Base-by-base conservation (phyloP, 2,329 filamentous ascomycete species). In the Penicillium paneum region DNA sequence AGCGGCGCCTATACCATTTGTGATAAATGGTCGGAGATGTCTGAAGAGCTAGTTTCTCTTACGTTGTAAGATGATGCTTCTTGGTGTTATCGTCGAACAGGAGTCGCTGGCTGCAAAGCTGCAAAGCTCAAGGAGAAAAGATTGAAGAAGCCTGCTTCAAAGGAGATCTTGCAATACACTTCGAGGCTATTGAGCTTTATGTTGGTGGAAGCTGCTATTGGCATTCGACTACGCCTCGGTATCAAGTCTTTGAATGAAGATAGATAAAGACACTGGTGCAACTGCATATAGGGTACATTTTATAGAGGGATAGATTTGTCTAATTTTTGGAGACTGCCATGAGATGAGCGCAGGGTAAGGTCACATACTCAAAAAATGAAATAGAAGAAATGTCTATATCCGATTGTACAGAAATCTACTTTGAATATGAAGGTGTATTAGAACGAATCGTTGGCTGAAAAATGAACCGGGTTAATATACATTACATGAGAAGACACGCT, bases 71-170 rank as follows among this genome's bases (percentile, higher is more conserved):
- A 39, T 28, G 15, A 40, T 58, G 19, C 52, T 58, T n/a, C 28
- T 29, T 12, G 55, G 55, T n/a, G 28, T 58, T 12, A 58, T 58
- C 7, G 38, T 58, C 1, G 48, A 55, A 31, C 48, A 55, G 17
- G 56, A 58, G 29, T 44, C 50, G 8, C 51, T 49, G n/a, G 52
- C 56, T 17, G 43, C 24, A 15, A 41, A 43, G 52, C 56, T 17
- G 43, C 24, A 15, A 41, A 43, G 17, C 31, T 55, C 26, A 55
- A 52, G 28, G 17, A 46, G 28, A 29, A 55, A 15, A 38, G 26
- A 10, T 19, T 55, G 19, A 40, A 21, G 40, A 32, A 5, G 13
- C 43, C 48, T 5, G 13, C 29, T 29, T 52, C 40, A 7, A 36
- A 28, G 11, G 28, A 12, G 13, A 32, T 55, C 7, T 5, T 52